Conservation (phyloP, 768 basidiomycete species). For the Coprinopsis marcescibilis region DNA sequence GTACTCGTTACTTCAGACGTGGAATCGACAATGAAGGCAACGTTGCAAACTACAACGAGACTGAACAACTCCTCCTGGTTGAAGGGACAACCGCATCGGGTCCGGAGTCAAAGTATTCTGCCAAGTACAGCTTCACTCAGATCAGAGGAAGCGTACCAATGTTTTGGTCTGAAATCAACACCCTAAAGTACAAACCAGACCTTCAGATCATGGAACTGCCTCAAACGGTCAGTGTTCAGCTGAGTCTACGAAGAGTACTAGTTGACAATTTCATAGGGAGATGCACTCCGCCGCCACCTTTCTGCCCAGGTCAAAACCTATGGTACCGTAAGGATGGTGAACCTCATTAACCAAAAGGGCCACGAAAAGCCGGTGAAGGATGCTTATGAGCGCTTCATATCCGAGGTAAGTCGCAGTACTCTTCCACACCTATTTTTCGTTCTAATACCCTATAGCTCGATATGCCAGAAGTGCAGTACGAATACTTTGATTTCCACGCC, state of each 20-base stretch:
- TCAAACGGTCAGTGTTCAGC: constrained; percentile 57
- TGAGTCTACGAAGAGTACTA: background rate
- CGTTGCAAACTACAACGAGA: constrained; percentile 97
- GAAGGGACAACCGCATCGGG: constrained; percentile 47
- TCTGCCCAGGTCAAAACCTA: constrained; percentile 68
- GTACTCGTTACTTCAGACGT: constrained; percentile 94
- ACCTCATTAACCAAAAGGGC: constrained; percentile 91
- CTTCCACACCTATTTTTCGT: background rate
- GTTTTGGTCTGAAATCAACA: constrained; percentile 97
- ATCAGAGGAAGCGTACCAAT: constrained; percentile 90
- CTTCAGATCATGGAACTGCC: constrained; percentile 91
- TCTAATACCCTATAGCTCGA: constrained; percentile 47
- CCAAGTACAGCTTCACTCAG: constrained; percentile 84
- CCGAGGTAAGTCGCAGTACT: constrained; percentile 39
- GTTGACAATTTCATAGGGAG: constrained; percentile 38
- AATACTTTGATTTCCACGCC: constrained; percentile 96
- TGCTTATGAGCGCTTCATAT: constrained; percentile 77
- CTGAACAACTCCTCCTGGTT: constrained; percentile 87
- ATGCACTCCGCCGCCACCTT: constrained; percentile 70
- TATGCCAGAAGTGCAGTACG: constrained; percentile 69
- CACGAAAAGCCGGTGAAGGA: constrained; percentile 93
- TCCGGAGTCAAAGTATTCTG: constrained; percentile 41
- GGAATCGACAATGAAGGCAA: constrained; percentile 87
- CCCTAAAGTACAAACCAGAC: constrained; percentile 92
- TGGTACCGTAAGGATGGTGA: constrained; percentile 76